Conservation (phyloP, 2,329 filamentous ascomycete species). For the Epichloe scottii region DNA sequence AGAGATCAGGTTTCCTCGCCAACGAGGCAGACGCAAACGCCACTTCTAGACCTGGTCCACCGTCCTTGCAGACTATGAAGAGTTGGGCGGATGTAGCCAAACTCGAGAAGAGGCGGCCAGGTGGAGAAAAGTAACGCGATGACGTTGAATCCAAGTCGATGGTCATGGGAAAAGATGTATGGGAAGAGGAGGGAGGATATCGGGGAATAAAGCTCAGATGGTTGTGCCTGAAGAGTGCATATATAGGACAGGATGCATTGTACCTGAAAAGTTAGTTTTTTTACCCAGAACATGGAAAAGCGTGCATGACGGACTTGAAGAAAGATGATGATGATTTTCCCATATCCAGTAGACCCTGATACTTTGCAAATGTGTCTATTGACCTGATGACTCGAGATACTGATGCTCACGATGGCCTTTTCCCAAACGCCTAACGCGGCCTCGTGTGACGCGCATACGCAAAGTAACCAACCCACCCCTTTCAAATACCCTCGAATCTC, state of each 20-base stretch:
- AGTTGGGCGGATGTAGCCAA: conserved; percentile 30
- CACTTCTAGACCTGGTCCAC: conserved; percentile 13
- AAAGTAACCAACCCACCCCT: neutral
- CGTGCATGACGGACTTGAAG: no score
- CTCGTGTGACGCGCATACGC: neutral
- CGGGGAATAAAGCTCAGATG: neutral
- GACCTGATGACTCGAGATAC: no score
- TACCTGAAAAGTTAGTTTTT: no score
- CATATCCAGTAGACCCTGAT: no score
- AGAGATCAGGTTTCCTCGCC: conserved; percentile 6
- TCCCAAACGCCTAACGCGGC: no score
- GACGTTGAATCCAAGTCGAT: neutral
- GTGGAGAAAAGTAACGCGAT: neutral
- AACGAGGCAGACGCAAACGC: conserved; percentile 9
- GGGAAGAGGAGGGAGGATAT: neutral
- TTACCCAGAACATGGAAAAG: no score
- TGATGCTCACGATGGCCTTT: no score
- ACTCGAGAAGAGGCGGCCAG: conserved; percentile 9
- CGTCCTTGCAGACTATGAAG: conserved; percentile 22
- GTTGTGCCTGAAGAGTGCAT: no score
- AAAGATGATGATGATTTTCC: no score
- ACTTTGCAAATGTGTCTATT: no score
- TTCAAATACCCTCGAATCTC: neutral
- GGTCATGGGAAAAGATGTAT: neutral
- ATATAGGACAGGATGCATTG: no score